Evolutionary conservation across 1,284 basidiomycete species (phyloP).

Genomic region (Rugosomyces carneus): DNA sequence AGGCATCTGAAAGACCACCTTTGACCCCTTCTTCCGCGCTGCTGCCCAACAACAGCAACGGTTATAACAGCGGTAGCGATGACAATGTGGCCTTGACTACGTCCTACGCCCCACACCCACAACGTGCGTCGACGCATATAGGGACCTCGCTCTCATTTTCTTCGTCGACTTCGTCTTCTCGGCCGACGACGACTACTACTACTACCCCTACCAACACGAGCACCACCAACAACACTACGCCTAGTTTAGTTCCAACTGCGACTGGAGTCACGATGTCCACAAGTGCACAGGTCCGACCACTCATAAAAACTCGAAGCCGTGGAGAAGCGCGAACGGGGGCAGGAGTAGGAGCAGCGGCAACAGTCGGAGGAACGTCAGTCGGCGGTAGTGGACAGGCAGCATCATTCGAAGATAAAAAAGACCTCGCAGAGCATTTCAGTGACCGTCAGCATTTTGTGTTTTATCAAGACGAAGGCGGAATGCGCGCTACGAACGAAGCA

Average conservation of each 20-base stretch:
- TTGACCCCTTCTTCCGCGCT: not conserved
- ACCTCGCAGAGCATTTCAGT: constrained; percentile 32
- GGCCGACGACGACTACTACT: not conserved
- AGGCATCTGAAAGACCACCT: not conserved
- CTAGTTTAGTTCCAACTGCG: not conserved
- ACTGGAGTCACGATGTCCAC: not conserved
- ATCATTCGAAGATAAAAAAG: constrained; percentile 10
- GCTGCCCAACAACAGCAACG: not conserved
- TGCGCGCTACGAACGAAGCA: constrained; percentile 82
- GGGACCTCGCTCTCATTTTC: not conserved
- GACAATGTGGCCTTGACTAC: not conserved
- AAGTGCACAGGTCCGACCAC: not conserved
- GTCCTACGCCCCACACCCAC: not conserved
- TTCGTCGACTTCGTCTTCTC: not conserved
- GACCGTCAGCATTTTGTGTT: constrained; percentile 88
- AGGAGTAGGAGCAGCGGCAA: not conserved
- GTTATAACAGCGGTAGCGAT: no score
- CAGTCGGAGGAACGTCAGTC: constrained; percentile 7
- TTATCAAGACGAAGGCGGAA: constrained; percentile 95
- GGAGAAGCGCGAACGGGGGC: not conserved
- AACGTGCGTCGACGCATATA: not conserved
- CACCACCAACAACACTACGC: not conserved
- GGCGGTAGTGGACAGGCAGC: constrained; percentile 1
- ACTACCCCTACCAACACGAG: not conserved
- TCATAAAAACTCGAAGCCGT: not conserved